Percentiles rank a stretch among this genome's conserved stretches.
These are phyloP conservation scores for Pezicula neosporulosa DNA, from an alignment of 2,329 filamentous ascomycete species.

Conservation along the genomic window DNA sequence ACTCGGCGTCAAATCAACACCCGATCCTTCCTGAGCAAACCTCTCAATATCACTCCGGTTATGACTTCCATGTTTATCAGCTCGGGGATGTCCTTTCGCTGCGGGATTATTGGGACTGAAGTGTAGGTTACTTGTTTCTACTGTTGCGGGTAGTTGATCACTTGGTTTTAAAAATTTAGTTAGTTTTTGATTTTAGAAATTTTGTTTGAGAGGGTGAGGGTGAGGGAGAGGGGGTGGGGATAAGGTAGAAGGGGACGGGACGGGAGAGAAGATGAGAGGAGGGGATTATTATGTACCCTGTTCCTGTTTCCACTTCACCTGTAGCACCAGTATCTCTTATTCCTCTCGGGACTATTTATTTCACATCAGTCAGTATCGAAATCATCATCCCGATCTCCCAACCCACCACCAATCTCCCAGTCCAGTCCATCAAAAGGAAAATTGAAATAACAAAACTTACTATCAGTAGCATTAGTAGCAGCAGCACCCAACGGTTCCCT, in stretches of 20 bases:
- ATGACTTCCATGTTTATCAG: conserved; percentile 34
- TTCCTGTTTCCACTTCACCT: conserved; percentile 36
- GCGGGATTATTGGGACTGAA: conserved; percentile 28
- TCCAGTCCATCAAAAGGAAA: too few relatives aligned
- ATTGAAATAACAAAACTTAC: too few relatives aligned
- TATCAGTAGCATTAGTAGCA: conserved; percentile 44
- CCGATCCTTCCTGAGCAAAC: conserved; percentile 32
- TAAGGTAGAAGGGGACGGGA: too few relatives aligned
- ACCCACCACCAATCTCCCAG: too few relatives aligned
- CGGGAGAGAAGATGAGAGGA: neutral
- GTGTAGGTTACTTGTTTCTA: conserved; percentile 32
- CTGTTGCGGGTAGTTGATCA: conserved; percentile 6
- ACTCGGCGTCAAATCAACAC: conserved; percentile 17
- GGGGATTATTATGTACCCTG: conserved; percentile 33
- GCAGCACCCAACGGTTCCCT: conserved; percentile 11
- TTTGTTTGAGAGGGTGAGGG: too few relatives aligned
- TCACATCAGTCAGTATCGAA: too few relatives aligned
- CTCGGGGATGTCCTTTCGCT: conserved; percentile 33
- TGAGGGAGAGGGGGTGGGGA: too few relatives aligned
- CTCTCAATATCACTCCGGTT: conserved; percentile 34
- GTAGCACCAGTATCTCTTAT: conserved; percentile 30
- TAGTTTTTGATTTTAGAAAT: conserved; percentile 15
- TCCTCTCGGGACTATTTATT: conserved; percentile 34
- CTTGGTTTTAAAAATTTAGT: conserved; percentile 29
- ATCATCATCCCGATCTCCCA: too few relatives aligned